phyloP scores from a whole-genome alignment of 192 early-diverging fungal species.

The Paraglomus occultum region DNA sequence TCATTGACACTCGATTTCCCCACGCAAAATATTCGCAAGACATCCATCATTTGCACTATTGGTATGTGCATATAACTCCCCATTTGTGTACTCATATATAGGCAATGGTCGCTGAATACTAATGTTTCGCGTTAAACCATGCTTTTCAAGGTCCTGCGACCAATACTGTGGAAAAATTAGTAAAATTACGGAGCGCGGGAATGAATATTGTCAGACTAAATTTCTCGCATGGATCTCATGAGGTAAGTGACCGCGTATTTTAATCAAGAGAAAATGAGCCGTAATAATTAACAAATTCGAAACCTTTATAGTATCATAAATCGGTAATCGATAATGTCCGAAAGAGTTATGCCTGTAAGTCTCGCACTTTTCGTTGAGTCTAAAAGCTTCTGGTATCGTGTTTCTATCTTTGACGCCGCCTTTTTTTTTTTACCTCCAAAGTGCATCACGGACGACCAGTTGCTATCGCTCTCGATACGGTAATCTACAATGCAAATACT shows the following conservation, averaged over 20 bases:
- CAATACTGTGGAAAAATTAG: slow-evolving; percentile 69
- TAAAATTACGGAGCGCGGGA: slow-evolving; percentile 65
- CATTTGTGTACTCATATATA: not conserved
- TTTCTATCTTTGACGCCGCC: not conserved
- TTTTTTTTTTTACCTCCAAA: slow-evolving; percentile 16
- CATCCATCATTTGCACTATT: slow-evolving; percentile 82
- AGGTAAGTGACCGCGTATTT: slow-evolving; percentile 34
- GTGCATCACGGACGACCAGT: slow-evolving; percentile 46
- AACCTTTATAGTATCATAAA: slow-evolving; percentile 49
- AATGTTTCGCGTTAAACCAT: not conserved
- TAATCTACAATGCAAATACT: not conserved
- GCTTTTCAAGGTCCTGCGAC: slow-evolving; percentile 62
- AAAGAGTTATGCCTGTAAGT: slow-evolving; percentile 47
- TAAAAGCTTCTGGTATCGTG: slow-evolving; percentile 27
- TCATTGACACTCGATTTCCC: slow-evolving; percentile 59
- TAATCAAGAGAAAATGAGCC: not conserved
- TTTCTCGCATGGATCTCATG: slow-evolving; percentile 61
- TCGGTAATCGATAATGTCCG: slow-evolving; percentile 58
- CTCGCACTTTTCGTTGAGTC: slow-evolving; percentile 10
- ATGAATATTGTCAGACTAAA: slow-evolving; percentile 85
- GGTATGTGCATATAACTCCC: slow-evolving; percentile 38
- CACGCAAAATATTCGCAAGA: slow-evolving; percentile 63
- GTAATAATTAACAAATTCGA: not conserved
- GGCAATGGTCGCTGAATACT: not conserved
- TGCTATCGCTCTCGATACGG: slow-evolving; percentile 77